Base-by-base conservation (phyloP, 495 filamentous ascomycete species). In the Tuber melanosporum region DNA sequence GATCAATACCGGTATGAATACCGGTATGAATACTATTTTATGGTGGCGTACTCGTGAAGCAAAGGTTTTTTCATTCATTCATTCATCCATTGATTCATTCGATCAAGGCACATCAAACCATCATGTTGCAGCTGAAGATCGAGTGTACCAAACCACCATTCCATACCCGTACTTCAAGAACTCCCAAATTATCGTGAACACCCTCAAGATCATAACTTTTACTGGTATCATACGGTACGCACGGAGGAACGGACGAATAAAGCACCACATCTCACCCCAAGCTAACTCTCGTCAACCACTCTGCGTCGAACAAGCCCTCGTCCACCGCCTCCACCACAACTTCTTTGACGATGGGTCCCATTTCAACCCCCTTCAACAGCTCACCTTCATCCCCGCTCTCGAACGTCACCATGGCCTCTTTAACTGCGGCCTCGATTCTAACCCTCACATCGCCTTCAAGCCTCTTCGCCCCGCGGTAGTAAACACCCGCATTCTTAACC, bases 401-500 rank as follows among this genome's bases (percentile, higher is more conserved):
- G 49, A 80, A 75, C 41, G 39, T 62, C 20, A 81, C 73, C 80
- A 82, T 83, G 26, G 72, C 74, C 66, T 82, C 81, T 70, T 83
- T 83, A 52, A 80, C 72, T 26, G 17, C 66, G 1, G 81, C 81
- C 49, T 83, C 81, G 32, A 42, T 78, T 62, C 72, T 76, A 32
- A 78, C 42, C 26, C 72, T 73, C 49, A 47, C 75, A 45, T 75
- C 71, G 5, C 79, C 76, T 7, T 76, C 80, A 42, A 90, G 78
- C 47, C 84, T 86, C 70, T 86, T 86, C 1, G 90, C 90, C 43
- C 90, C 90, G 62, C 89, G 86, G 79, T 91, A 92, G 77, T 89
- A 92, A 15, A 89, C 88, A 46, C 88, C 88, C 4, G 91, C 90
- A 79, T 92, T 92, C 52, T 86, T 86, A 36, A 91, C 76, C 69